Conservation (phyloP, 306 rosid species). For the Quercus alba region DNA sequence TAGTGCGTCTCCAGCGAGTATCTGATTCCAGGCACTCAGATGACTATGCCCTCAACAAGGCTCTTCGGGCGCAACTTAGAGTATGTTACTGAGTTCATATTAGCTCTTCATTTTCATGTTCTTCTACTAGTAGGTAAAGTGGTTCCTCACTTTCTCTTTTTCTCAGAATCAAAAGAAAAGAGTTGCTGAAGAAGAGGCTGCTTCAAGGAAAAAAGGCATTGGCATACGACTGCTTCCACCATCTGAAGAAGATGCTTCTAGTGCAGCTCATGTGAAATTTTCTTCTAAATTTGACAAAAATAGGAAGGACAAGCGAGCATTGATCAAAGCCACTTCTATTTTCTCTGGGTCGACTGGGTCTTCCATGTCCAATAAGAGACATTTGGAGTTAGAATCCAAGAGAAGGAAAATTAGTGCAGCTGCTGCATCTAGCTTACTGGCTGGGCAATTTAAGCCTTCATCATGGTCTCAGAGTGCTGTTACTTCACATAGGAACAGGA, state of each 20-base stretch:
- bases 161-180: conserved; percentile 86
- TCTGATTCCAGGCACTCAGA: conserved; percentile 81
- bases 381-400: conserved; percentile 62
- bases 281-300: conserved; percentile 62
- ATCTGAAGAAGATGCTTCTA: conserved; percentile 52
- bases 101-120: conserved; percentile 12
- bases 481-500: conserved; percentile 32
- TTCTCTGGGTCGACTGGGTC: conserved; percentile 51
- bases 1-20: conserved; percentile 71
- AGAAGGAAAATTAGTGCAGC: conserved; percentile 74
- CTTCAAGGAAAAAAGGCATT: conserved; percentile 65
- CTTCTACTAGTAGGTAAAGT: not conserved
- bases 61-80: conserved; percentile 75
- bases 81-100: conserved; percentile 39
- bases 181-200: conserved; percentile 83
- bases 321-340: conserved; percentile 59
- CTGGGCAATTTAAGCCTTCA: conserved; percentile 63
- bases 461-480: conserved; percentile 54
- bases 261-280: conserved; percentile 61
- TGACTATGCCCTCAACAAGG: conserved; percentile 68
- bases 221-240: conserved; percentile 71
- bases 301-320: conserved; percentile 66
- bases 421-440: conserved; percentile 55
- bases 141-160: conserved; percentile 5
- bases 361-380: conserved; percentile 43